Percentiles rank a stretch among this genome's conserved stretches.
These are phyloP conservation scores for Barbatosphaeria neglecta DNA, from an alignment of 495 filamentous ascomycete genomes.

Conservation along the genomic window DNA sequence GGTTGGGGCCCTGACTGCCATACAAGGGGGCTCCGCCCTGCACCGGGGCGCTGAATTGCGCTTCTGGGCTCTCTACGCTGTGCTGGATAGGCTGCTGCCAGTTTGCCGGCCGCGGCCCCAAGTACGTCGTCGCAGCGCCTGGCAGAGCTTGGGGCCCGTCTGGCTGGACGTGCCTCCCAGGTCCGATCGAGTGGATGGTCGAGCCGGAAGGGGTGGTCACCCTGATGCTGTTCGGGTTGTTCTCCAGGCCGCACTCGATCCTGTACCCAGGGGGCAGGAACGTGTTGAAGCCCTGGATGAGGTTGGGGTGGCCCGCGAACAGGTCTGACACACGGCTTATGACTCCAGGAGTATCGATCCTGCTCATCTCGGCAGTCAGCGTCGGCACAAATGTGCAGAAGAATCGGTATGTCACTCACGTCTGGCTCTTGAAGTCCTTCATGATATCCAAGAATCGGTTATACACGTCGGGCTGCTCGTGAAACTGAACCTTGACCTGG, in stretches of 20 bases:
- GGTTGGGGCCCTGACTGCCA: conserved; percentile 32
- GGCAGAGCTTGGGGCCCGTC: conserved; percentile 24
- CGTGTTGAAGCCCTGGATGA: conserved; percentile 98
- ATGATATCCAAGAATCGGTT: conserved; percentile 98
- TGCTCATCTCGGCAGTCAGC: conserved; percentile 20
- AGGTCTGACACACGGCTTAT: conserved; percentile 95
- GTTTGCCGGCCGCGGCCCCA: conserved; percentile 24
- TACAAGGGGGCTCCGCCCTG: conserved; percentile 30
- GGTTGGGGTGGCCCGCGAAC: conserved; percentile 89
- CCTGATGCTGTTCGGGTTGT: conserved; percentile 88
- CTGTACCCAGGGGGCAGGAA: conserved; percentile 95
- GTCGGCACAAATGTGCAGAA: background rate
- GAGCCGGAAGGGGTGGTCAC: conserved; percentile 91
- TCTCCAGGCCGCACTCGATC: conserved; percentile 87
- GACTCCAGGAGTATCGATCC: conserved; percentile 95
- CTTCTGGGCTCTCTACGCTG: conserved; percentile 43
- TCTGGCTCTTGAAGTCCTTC: conserved; percentile 99
- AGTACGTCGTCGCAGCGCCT: conserved; percentile 21
- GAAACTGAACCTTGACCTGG: conserved; percentile 97
- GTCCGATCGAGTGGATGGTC: conserved; percentile 44
- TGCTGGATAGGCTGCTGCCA: conserved; percentile 46
- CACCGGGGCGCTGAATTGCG: conserved; percentile 37
- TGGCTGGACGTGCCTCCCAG: conserved; percentile 25
- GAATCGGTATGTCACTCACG: conserved; percentile 40
- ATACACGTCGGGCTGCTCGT: conserved; percentile 94